Evolutionary conservation across 164 flowering plant species (phyloP).

Genomic region (Aristolochia contorta): DNA sequence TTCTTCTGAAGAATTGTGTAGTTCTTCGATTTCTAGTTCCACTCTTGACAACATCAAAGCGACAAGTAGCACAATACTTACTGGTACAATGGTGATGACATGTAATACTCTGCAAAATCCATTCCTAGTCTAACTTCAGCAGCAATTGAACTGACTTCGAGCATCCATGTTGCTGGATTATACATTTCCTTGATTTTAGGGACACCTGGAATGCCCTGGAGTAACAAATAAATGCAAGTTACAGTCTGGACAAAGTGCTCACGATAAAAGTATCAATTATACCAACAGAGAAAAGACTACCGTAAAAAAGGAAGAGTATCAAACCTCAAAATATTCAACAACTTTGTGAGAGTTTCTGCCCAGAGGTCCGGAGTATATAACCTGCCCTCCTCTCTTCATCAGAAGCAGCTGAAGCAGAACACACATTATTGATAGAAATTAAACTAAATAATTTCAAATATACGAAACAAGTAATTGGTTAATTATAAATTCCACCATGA

Average conservation of each 20-base stretch:
- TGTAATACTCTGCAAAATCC: constrained; percentile 79
- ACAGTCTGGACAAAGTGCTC: neutral
- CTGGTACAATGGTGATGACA: constrained; percentile 64
- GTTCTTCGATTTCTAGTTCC: too few relatives aligned
- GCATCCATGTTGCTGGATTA: constrained; percentile 98
- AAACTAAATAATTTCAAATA: too few relatives aligned
- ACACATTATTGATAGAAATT: too few relatives aligned
- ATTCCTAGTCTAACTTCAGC: constrained; percentile 61
- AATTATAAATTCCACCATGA: too few relatives aligned
- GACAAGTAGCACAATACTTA: constrained; percentile 15
- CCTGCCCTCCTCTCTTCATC: constrained; percentile 96
- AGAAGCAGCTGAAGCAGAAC: constrained; percentile 40
- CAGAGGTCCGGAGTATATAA: constrained; percentile 76
- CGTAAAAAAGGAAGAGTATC: neutral
- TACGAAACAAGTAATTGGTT: too few relatives aligned
- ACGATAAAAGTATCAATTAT: neutral
- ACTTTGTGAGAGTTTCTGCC: constrained; percentile 70
- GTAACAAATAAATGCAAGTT: neutral
- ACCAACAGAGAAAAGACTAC: neutral
- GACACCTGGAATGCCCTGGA: constrained; percentile 67
- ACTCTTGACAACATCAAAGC: too few relatives aligned
- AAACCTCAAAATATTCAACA: constrained; percentile 80
- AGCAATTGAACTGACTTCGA: constrained; percentile 80
- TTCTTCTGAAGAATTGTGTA: too few relatives aligned
- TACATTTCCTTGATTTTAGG: constrained; percentile 67